Conservation (phyloP, 495 filamentous ascomycete genomes). For the Tuber calosporum region DNA sequence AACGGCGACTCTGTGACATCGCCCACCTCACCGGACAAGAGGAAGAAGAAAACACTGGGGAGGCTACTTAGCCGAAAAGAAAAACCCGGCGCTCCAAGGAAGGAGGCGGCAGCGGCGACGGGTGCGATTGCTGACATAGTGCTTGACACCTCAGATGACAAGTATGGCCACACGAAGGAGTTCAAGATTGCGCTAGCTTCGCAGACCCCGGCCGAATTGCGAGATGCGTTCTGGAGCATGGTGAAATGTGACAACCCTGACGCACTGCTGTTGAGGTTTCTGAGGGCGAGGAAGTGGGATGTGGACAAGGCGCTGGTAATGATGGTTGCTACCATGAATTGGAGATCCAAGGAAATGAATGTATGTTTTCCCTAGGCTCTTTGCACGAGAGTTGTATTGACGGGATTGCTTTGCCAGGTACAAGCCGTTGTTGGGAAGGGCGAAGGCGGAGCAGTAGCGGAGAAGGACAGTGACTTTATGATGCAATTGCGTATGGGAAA, state of each 20-base stretch:
- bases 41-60: conserved; percentile 61
- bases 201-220: conserved; percentile 67
- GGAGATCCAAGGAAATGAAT: conserved; percentile 71
- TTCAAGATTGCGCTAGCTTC: conserved; percentile 72
- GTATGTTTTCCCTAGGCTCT: conserved; percentile 50
- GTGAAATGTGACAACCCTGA: conserved; percentile 94
- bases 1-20: conserved; percentile 15
- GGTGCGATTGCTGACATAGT: conserved; percentile 41
- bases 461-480: conserved; percentile 71
- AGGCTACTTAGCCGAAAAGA: conserved; percentile 56
- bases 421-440: conserved; percentile 76
- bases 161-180: conserved; percentile 82
- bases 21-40: conserved; percentile 50
- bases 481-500: conserved; percentile 84
- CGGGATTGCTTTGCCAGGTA: conserved; percentile 23
- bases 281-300: conserved; percentile 94
- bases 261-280: conserved; percentile 74
- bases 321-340: conserved; percentile 88
- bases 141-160: conserved; percentile 58
- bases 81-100: conserved; percentile 52
- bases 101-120: conserved; percentile 38
- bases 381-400: neutral
- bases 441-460: conserved; percentile 58
- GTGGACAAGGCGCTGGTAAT: conserved; percentile 87
- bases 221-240: conserved; percentile 87